Evolutionary conservation across 2,329 filamentous ascomycete species (phyloP).

Genomic region (Xylaria sp.): DNA sequence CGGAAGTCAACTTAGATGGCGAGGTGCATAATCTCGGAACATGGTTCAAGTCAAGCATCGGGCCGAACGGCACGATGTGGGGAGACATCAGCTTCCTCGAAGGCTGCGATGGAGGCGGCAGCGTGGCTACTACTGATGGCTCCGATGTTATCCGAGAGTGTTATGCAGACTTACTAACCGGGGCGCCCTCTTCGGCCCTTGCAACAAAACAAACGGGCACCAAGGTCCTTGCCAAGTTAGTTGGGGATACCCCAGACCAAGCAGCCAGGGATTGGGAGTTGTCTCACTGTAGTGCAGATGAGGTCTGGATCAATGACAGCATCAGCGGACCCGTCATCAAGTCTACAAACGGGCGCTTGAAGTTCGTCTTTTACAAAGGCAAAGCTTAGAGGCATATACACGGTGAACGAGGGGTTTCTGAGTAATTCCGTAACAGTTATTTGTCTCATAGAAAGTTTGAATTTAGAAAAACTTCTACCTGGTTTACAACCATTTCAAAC

Average conservation of each 20-base stretch:
- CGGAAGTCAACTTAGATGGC: slow-evolving; percentile 40
- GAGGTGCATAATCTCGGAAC: slow-evolving; percentile 44
- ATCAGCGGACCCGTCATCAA: slow-evolving; percentile 22
- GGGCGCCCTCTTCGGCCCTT: slow-evolving; percentile 40
- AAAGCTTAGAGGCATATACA: slow-evolving; percentile 15
- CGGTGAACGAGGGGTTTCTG: neutral
- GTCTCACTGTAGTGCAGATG: slow-evolving; percentile 24
- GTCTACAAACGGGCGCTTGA: slow-evolving; percentile 32
- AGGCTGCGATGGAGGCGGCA: slow-evolving; percentile 44
- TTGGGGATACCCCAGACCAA: slow-evolving; percentile 29
- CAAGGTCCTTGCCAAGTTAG: slow-evolving; percentile 23
- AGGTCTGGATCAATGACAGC: slow-evolving; percentile 32
- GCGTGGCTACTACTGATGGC: slow-evolving; percentile 40
- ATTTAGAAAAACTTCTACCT: no score
- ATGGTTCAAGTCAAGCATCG: slow-evolving; percentile 40
- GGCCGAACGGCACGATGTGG: slow-evolving; percentile 37
- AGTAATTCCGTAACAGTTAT: neutral
- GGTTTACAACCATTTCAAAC: no score
- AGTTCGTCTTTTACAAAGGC: slow-evolving; percentile 33
- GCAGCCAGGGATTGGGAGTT: slow-evolving; percentile 30
- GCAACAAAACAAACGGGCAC: slow-evolving; percentile 31
- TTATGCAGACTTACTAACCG: slow-evolving; percentile 37
- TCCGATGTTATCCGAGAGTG: slow-evolving; percentile 38
- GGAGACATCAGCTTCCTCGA: slow-evolving; percentile 45
- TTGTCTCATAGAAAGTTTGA: no score